Base-by-base conservation (phyloP, 441 rosid species). In the Brassica balearica region DNA sequence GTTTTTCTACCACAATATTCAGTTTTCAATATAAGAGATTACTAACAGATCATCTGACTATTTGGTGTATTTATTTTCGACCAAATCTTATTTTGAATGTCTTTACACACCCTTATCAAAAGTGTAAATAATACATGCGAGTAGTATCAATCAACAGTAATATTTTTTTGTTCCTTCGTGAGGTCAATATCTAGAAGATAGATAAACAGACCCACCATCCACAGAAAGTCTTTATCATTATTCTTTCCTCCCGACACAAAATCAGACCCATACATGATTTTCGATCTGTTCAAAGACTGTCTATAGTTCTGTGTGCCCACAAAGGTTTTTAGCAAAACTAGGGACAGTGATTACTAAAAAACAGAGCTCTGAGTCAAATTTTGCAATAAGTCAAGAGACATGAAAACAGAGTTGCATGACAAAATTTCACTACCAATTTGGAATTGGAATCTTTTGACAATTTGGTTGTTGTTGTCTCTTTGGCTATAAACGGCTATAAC, bases 261-360 rank as follows among this genome's bases (percentile, higher is more conserved):
- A 80, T 74, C 82, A 80, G 76, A 74, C 72, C 27, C 72, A 69
- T 68, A 74, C 79, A 80, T 74, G 79, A 56, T 69, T 63, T 15
- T 15, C 27, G 27, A 68, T 61, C 82, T 61, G 32, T 12, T 79
- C 78, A 69, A 69, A 55, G 25, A 74, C 82, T 79, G 78, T 72
- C 15, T 71, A 25, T 55, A 55, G 74, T 77, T 69, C 48, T 74
- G 67, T 79, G 82, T 74, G 62, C 79, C 82, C 75, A 43, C 78
- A 41, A 27, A 69, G 71, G 65, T 68, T 61, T 36, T 53, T 68
- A 73, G 60, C 75, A 74, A 69, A 74, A 74, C 71, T 79, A 74
- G 73, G 77, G 69, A 78, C 77, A 77, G 7, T 43, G 34, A 1
- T 29, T 29, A 29, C 34, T 29, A 29, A 29, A 29, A 29, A 29